Base-by-base conservation (phyloP, 129 eudicot genomes). In the Flaveria linearis region DNA sequence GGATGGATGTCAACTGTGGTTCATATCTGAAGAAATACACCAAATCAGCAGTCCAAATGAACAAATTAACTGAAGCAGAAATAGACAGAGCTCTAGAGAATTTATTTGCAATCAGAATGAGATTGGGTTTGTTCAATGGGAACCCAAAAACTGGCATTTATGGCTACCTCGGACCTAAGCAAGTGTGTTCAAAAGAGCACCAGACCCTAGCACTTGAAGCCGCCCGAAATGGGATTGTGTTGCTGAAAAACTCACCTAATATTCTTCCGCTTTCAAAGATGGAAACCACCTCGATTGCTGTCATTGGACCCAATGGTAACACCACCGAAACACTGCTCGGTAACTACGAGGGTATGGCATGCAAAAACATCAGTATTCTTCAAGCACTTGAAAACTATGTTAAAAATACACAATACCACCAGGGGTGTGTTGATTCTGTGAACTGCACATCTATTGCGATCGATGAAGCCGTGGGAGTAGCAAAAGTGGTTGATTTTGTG, bases 1-100 rank as follows among this genome's bases (percentile, higher is more conserved):
- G 96, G 15, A 82, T 91, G 93, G 97, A 91, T 69, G 79, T 91
- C 43, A 83, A 91, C 75, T 91, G 97, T 71, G 97, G 97, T 26
- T 46, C 85, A 23, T 84, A 78, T 77, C 55, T 91, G 75, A 70
- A 72, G 57, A 81, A 84, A 62, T 68, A 84, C 84, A 85, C 93
- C 17, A 88, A 86, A 81, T 88, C 93, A 69, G 97, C 97, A 14
- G 75, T 91, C 26, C 47, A 69, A 71, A 77, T 80, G 80, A 74
- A 85, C 9, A 91, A 91, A 51, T 36, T 86, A 68, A 58, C 85
- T 4, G 87, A 80, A 81, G 55, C 83, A 51, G 88, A 91, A 2
- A 80, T 91, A 18, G 87, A 91, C 80, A 76, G 97, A 74, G 97
- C 97, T 56, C 82, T 91, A 13, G 61, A 72, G 46, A 88, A 91